Conservation (phyloP, 371 early-diverging fungal species). For the Mortierella sp. region DNA sequence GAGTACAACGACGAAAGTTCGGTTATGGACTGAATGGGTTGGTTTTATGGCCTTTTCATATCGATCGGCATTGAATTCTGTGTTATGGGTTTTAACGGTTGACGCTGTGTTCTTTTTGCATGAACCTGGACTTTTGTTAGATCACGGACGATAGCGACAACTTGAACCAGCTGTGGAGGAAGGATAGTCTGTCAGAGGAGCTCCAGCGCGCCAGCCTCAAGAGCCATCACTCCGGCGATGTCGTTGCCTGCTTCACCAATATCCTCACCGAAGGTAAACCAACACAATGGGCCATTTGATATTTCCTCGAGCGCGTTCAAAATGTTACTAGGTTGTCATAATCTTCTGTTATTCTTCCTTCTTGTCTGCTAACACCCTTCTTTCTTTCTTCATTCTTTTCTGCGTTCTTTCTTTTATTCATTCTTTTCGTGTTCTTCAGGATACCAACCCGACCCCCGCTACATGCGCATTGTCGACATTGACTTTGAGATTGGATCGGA, state of each 20-base stretch:
- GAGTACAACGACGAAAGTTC: too few species aligned
- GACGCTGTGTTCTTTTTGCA: not conserved
- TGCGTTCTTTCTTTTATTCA: too few species aligned
- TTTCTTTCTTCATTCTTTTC: slow-evolving; percentile 8
- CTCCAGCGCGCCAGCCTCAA: slow-evolving; percentile 69
- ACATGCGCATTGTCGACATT: slow-evolving; percentile 76
- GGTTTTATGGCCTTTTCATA: not conserved
- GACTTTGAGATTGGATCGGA: slow-evolving; percentile 90
- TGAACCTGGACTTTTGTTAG: slow-evolving; percentile 33
- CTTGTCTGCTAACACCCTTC: not conserved
- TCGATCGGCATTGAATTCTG: not conserved
- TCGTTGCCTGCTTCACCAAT: slow-evolving; percentile 92
- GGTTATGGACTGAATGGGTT: not conserved
- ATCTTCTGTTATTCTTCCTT: not conserved
- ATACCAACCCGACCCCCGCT: slow-evolving; percentile 67
- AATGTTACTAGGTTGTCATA: not conserved
- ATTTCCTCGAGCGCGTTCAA: not conserved
- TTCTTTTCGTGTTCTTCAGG: slow-evolving; percentile 64
- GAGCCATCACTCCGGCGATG: slow-evolving; percentile 86
- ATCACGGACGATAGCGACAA: slow-evolving; percentile 75
- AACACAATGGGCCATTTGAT: not conserved
- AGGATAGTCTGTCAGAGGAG: slow-evolving; percentile 69
- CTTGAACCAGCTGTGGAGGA: slow-evolving; percentile 75
- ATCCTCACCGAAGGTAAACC: slow-evolving; percentile 74
- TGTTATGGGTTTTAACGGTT: not conserved